Evolutionary conservation across 108 stramenopile genomes (phyloP), one percentile per base, ranked within the genome.

Genomic region (Nannochloropsis salina): DNA sequence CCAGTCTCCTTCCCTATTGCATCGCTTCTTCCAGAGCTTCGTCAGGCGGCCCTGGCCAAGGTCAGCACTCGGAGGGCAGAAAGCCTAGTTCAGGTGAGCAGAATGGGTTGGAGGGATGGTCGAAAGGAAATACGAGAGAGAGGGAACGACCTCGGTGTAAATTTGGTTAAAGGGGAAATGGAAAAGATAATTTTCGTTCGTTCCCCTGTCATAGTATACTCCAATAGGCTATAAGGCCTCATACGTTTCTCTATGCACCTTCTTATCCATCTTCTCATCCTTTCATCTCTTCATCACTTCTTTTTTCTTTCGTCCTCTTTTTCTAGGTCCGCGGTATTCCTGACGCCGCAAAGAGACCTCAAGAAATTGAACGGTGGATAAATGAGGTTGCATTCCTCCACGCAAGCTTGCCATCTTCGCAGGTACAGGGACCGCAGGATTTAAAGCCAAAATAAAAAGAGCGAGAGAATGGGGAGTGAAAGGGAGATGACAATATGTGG

Each of bases 301-400:
- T 31, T 31, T n/a, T 1, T 2, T 6, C 61, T 74, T 74, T 74
- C 61, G 47, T 15, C 0, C 1, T 12, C 15, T 51, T 1, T n/a
- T n/a, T 6, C 8, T 8, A 74, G 61, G 61, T 74, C 61, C 61
- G 61, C 2, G 61, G 61, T n/a, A 74, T 74, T 6, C 20, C 4
- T 21, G 85, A 94, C 80, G 93, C 94, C 22, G 85, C 91, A 80
- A 93, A 94, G 83, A 91, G 92, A 42, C 90, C 93, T 21, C 80
- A 83, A 42, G 94, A 93, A 81, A 92, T 96, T 20, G 88, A 95
- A 42, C 85, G 89, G 21, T 95, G 95, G 94, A 91, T 95, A 41
- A 86, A 89, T 20, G 92, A 84, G 80, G 95, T 95, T 44, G 90
- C 90, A 40, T 94, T 94, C 82, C 86, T 94, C 74, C 94, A 95